Evolutionary conservation across 2,329 filamentous ascomycete genomes (phyloP).

Genomic region (Stagonosporopsis rhizophila): DNA sequence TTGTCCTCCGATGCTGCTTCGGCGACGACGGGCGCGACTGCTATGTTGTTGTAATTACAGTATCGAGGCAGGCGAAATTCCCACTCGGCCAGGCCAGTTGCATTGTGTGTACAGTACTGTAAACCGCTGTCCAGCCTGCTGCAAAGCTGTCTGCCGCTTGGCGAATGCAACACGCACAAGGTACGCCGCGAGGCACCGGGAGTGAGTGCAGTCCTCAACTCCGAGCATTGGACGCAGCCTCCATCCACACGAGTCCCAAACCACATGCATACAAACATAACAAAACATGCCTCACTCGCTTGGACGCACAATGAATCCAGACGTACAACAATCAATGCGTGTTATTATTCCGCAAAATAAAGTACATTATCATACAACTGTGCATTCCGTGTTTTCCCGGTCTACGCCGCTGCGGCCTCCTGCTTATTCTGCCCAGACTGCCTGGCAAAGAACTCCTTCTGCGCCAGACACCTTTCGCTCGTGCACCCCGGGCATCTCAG

Average conservation of each 20-base stretch:
- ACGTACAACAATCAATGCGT: neutral
- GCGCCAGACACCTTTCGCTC: constrained; percentile 84
- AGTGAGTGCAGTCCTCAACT: too few species aligned
- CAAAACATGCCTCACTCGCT: neutral
- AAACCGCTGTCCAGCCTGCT: neutral
- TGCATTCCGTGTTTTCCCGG: constrained; percentile 15
- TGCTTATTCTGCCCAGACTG: constrained; percentile 40
- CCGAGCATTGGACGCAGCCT: too few species aligned
- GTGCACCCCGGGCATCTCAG: constrained; percentile 92
- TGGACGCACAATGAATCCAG: neutral
- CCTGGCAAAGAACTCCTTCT: constrained; percentile 70
- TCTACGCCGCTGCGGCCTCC: constrained; percentile 22
- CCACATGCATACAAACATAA: neutral
- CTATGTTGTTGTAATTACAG: too few species aligned
- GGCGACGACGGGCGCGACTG: too few species aligned
- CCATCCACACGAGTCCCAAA: too few species aligned
- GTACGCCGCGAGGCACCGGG: neutral
- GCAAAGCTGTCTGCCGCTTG: neutral
- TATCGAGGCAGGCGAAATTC: neutral
- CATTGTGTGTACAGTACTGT: neutral
- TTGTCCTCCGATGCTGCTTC: neutral
- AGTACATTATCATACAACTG: constrained; percentile 18
- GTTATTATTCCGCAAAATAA: neutral
- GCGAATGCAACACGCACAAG: neutral
- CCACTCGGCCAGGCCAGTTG: neutral